These are phyloP conservation scores for Persicaria tinctoria DNA, from an alignment of 148 eudicot species.

Conservation along the genomic window DNA sequence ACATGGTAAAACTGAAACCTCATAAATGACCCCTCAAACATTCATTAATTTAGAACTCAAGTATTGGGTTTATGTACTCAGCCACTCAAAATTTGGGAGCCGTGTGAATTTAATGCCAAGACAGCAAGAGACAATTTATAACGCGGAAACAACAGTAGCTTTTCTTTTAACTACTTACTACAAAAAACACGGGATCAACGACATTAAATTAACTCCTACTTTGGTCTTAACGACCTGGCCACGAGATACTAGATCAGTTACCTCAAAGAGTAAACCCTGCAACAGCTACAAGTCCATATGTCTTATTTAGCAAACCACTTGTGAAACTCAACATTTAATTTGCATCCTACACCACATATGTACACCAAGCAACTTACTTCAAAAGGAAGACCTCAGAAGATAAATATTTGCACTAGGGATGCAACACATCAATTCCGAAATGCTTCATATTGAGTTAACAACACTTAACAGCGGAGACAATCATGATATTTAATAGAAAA, in stretches of 20 bases:
- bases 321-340: conserved; percentile 24
- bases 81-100: neutral
- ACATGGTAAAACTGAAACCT: too few species aligned
- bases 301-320: conserved; percentile 29
- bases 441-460: neutral
- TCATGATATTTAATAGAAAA: neutral
- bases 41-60: too few species aligned
- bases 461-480: neutral
- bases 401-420: neutral
- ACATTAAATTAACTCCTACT: neutral
- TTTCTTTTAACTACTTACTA: neutral
- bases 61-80: neutral
- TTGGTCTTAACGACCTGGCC: conserved; percentile 4
- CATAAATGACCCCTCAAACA: too few species aligned
- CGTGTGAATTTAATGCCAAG: neutral
- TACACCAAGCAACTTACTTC: conserved; percentile 20
- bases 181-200: neutral
- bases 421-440: neutral
- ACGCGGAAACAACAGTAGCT: neutral
- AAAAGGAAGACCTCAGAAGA: neutral
- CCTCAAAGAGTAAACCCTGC: conserved; percentile 32
- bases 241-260: conserved; percentile 23
- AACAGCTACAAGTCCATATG: conserved; percentile 33
- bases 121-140: neutral
- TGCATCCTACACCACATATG: conserved; percentile 33